These are phyloP conservation scores for Dionaea muscipula DNA, from an alignment of 179 eudicot genomes.

Conservation along the genomic window DNA sequence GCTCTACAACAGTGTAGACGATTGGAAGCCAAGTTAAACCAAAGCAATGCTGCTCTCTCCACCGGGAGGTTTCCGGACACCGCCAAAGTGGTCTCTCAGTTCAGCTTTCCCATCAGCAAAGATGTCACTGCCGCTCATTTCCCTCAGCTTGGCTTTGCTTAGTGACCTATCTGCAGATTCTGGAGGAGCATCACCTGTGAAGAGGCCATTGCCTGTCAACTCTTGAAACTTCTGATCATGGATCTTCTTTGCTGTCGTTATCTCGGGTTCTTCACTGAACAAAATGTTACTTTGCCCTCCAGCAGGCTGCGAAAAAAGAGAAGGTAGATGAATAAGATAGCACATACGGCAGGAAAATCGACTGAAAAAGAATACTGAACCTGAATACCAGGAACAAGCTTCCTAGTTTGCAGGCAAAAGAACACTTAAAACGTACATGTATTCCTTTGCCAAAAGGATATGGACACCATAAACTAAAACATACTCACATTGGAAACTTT, in stretches of 20 bases:
- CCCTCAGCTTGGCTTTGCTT: conserved; percentile 78
- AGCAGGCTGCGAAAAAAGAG: conserved; percentile 45
- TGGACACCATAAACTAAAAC: too few relatives aligned
- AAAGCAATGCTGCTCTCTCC: conserved; percentile 91
- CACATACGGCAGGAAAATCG: too few relatives aligned
- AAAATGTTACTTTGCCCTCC: conserved; percentile 76
- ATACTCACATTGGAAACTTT: conserved; percentile 89
- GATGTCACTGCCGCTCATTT: conserved; percentile 85
- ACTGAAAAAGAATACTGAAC: too few relatives aligned
- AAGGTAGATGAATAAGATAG: too few relatives aligned
- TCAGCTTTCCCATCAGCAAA: conserved; percentile 74
- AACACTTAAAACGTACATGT: too few relatives aligned
- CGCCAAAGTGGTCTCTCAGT: conserved; percentile 79
- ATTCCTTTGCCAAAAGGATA: too few relatives aligned
- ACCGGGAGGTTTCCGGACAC: conserved; percentile 96
- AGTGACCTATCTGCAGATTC: conserved; percentile 65
- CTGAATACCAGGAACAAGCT: too few relatives aligned
- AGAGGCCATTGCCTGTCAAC: conserved; percentile 72
- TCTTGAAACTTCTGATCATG: conserved; percentile 75
- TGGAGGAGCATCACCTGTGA: conserved; percentile 59
- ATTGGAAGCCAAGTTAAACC: conserved; percentile 25
- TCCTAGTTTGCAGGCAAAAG: too few relatives aligned
- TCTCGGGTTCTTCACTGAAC: conserved; percentile 58
- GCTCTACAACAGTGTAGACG: too few relatives aligned
- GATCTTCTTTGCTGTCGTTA: conserved; percentile 50